Percentiles rank a stretch among this genome's conserved stretches.
Evolutionary conservation across 768 basidiomycete genomes (phyloP).

Genomic region (Fibroporia radiculosa): DNA sequence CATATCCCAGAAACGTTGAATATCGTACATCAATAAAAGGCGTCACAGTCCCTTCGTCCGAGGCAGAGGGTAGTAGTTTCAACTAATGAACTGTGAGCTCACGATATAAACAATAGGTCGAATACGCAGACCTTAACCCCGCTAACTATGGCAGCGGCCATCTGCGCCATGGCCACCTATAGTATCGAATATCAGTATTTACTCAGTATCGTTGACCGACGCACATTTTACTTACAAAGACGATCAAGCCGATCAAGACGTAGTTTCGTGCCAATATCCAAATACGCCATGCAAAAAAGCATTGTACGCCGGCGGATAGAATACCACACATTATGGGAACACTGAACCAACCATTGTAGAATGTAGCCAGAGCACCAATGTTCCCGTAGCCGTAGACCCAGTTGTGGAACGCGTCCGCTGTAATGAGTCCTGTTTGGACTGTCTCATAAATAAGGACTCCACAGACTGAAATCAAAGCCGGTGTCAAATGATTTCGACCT

Average conservation of each 20-base stretch:
- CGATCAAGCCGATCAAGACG: not conserved
- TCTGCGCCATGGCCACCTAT: not conserved
- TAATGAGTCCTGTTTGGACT: conserved; percentile 10
- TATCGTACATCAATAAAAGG: not conserved
- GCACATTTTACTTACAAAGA: not conserved
- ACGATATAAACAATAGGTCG: not conserved
- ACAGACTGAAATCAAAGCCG: conserved; percentile 8
- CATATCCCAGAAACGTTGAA: too few species aligned
- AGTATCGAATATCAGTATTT: not conserved
- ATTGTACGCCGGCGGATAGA: conserved; percentile 6
- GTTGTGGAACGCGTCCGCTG: conserved; percentile 3
- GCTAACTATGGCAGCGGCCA: not conserved
- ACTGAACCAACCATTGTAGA: conserved; percentile 11
- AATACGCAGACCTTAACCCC: not conserved
- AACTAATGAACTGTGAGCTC: not conserved
- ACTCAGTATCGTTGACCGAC: not conserved
- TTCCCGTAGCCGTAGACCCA: conserved; percentile 7
- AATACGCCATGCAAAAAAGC: conserved; percentile 7
- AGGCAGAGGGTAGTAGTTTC: not conserved
- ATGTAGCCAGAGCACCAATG: not conserved
- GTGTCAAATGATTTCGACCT: not conserved
- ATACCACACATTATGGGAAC: conserved; percentile 9
- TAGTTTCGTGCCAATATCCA: conserved; percentile 1
- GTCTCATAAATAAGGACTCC: conserved; percentile 5
- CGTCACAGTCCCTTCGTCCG: not conserved